Evolutionary conservation across 1,284 basidiomycete species (phyloP), one percentile per base, ranked within the genome.

Genomic region (Tremellales sp.): DNA sequence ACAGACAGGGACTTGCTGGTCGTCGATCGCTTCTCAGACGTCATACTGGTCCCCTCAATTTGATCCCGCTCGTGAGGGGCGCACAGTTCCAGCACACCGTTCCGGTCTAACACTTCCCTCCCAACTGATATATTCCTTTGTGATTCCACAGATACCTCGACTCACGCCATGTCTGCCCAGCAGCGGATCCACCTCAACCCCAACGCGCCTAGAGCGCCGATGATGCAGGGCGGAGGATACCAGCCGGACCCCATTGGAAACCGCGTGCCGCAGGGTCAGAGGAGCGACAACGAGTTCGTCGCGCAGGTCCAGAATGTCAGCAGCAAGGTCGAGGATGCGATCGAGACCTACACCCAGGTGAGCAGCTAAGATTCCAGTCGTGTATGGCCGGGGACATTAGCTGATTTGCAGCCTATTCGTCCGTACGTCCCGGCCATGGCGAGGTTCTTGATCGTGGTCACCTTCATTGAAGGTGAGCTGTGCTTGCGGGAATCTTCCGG

Each of bases 361-460:
- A 43, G 67, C 11, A 4, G 2, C 17, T 13, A 29, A 4, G n/a
- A 11, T 22, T 33, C 37, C 12, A 21, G 37, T 21, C 2, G 36
- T 19, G 15, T 42, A 10, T 24, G 19, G 25, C 33, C 15, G 6
- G 48, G 25, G 27, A 22, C 8, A 40, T n/a, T 13, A 27, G 49
- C 43, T 43, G 47, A 48, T 46, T n/a, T 45, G 3, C 35, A 74
- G 68, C 94, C 96, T 25, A 80, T 97, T 75, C 86, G 87, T 73
- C 96, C 96, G 45, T 86, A 94, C 73, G 81, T 99, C 64, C 94
- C 96, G 25, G 86, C 90, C 44, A 85, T 97, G 70, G 96, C 92
- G 54, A 83, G 96, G 59, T 97, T 97, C 77, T 77, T 99, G 58
- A 98, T 98, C 73, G 91, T 99, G 48, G 91, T 96, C 39, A 99